Conservation (phyloP, 768 basidiomycete genomes). For the Leccinum pellstonianum region DNA sequence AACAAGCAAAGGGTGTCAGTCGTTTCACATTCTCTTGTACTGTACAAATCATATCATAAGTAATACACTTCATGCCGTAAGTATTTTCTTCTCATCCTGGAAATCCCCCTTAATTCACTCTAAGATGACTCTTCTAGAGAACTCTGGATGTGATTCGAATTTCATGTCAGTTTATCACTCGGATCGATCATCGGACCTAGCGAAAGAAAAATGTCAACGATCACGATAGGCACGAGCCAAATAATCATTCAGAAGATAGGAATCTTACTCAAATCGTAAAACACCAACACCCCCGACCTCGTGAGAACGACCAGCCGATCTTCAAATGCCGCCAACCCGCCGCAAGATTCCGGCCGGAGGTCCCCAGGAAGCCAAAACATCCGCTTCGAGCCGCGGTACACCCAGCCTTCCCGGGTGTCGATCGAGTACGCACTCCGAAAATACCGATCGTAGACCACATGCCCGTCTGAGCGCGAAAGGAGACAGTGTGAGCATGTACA, state of each 20-base stretch:
- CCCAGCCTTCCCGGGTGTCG: conserved; percentile 15
- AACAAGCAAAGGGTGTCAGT: neutral
- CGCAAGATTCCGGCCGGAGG: conserved; percentile 11
- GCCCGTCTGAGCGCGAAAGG: conserved; percentile 12
- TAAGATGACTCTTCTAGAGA: neutral
- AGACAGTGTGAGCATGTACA: conserved; percentile 9
- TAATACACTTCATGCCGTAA: neutral
- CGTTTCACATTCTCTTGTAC: neutral
- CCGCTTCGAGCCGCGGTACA: conserved; percentile 12
- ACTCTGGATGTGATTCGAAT: neutral
- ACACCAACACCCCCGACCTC: neutral
- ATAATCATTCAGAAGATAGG: neutral
- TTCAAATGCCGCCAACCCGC: conserved; percentile 7
- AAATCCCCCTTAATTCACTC: neutral
- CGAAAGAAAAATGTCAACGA: neutral
- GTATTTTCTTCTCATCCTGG: neutral
- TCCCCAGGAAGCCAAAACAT: conserved; percentile 20
- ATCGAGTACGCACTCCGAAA: conserved; percentile 17
- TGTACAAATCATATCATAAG: neutral
- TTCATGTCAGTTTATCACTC: neutral
- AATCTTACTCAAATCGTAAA: conserved; percentile 19
- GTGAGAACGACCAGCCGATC: conserved; percentile 13
- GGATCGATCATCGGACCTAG: conserved; percentile 1
- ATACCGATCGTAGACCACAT: conserved; percentile 14
- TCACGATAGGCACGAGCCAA: neutral